A percentile compares a stretch with the other conserved stretches of the same genome.
phyloP scores from a whole-genome alignment of 768 basidiomycete species.

The Sarcodon aspratus region DNA sequence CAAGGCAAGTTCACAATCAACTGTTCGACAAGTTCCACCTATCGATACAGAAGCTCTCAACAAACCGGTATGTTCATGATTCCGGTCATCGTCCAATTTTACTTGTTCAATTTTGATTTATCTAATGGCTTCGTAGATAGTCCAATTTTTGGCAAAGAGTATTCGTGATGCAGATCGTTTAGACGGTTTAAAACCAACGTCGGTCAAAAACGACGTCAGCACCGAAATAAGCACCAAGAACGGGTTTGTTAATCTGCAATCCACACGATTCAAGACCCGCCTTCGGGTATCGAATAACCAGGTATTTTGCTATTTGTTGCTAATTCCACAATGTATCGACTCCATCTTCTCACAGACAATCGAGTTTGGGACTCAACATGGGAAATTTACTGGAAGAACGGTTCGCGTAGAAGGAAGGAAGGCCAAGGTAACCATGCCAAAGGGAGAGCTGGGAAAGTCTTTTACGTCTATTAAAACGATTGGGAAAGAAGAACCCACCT shows the following conservation, averaged over 20 bases:
- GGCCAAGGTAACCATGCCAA: constrained; percentile 13
- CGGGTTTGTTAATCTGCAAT: constrained; percentile 22
- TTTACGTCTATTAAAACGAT: constrained; percentile 5
- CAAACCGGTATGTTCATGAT: background rate
- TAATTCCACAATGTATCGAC: too few relatives aligned
- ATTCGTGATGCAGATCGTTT: constrained; percentile 33
- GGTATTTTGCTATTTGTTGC: constrained; percentile 18
- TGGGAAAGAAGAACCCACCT: constrained; percentile 9
- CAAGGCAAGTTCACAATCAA: constrained; percentile 6
- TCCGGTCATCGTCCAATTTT: background rate
- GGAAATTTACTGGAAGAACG: background rate
- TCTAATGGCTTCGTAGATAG: constrained; percentile 17
- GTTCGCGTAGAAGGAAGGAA: background rate
- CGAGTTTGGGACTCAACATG: background rate
- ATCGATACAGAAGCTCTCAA: background rate
- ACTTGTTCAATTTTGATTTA: background rate
- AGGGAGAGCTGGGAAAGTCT: constrained; percentile 28
- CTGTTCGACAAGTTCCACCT: background rate
- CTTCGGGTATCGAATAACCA: constrained; percentile 24
- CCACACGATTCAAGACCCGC: constrained; percentile 32
- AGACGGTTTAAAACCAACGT: constrained; percentile 33
- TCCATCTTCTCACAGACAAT: constrained; percentile 10
- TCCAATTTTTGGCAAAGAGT: constrained; percentile 34
- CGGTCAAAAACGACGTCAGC: constrained; percentile 30
- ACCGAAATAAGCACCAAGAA: constrained; percentile 15